Conservation (phyloP, 2,329 filamentous ascomycete species). For the Sclerotinia glacialis region DNA sequence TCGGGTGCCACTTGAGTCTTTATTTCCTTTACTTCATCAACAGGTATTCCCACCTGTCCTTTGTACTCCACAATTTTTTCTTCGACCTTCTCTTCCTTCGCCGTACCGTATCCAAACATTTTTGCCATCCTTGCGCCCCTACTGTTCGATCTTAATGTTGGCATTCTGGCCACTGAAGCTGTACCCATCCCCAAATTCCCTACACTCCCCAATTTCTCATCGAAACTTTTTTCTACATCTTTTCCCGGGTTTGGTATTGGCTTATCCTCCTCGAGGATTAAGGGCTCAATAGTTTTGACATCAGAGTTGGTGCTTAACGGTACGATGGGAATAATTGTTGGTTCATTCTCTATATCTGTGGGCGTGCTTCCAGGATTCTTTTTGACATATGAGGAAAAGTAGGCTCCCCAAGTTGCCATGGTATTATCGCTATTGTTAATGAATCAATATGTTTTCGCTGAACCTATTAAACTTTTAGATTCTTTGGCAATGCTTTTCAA, state of each 20-base stretch:
- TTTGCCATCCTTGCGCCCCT: constrained; percentile 30
- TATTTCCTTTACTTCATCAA: constrained; percentile 5
- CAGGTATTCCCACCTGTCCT: not conserved
- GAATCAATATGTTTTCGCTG: not conserved
- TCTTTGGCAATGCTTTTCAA: not conserved
- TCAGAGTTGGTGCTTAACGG: not conserved
- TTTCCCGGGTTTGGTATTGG: not conserved
- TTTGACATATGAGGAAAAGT: constrained; percentile 29
- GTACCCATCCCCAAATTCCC: constrained; percentile 15
- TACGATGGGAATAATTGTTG: not conserved
- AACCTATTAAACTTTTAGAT: not conserved
- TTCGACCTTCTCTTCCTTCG: constrained; percentile 12
- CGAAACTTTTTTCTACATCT: constrained; percentile 10
- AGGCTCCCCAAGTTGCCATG: constrained; percentile 31
- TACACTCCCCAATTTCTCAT: constrained; percentile 15
- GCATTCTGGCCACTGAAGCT: constrained; percentile 6
- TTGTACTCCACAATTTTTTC: not conserved
- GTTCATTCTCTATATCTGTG: constrained; percentile 8
- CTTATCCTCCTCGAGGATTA: not conserved
- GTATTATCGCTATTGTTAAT: not conserved
- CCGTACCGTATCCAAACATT: constrained; percentile 28
- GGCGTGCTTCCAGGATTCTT: constrained; percentile 17
- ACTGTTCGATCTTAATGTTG: constrained; percentile 19
- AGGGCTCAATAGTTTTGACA: not conserved
- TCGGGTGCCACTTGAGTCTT: not conserved